Base-by-base conservation (phyloP, 768 basidiomycete species). In the Mycena metata region DNA sequence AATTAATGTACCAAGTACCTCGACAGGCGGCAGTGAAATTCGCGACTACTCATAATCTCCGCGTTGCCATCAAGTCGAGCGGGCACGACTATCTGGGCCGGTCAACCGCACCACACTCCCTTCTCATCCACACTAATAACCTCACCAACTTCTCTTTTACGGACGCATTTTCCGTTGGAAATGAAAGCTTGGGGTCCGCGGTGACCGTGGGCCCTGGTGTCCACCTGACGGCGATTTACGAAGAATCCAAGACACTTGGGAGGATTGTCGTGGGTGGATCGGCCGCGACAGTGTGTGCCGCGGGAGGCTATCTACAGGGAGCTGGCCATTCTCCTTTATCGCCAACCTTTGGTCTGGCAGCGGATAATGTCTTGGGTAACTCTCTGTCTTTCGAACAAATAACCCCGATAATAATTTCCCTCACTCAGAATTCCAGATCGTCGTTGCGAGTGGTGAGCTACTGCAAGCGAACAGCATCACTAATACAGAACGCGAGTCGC, bases 1-100 rank as follows among this genome's bases (percentile, higher is more conserved):
- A 36, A 36, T 36, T 36, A 7, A 36, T 12, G 6, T 12, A 36
- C 6, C 12, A 36, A n/a, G n/a, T n/a, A n/a, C 49, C 12, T 17
- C 6, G n/a, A 15, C 39, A 79, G 78, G 72, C 70, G 2, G 79
- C 76, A 30, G 73, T 81, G 19, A 66, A 45, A 17, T 81, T 81
- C 59, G 74, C 80, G 8, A 60, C 55, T 24, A 52, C 54, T 19
- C 64, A 80, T 50, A 76, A 78, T 39, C 71, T 81, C 42, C 78
- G 78, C 6, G 62, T 80, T 19, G 75, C 69, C 10, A 71, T 81
- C 69, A 80, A 79, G 61, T 70, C 76, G 12, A 73, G 73, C 36
- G 80, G 80, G 5, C 80, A 81, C 57, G 80, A 81, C 59, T 75
- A 59, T 60, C 72, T 81, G 17, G 80, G 81, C 5, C 79, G 79